Evolutionary conservation across 176 grass and related monocot genomes (phyloP), one percentile per base, ranked within the genome.

Genomic region (Metroxylon sagu): DNA sequence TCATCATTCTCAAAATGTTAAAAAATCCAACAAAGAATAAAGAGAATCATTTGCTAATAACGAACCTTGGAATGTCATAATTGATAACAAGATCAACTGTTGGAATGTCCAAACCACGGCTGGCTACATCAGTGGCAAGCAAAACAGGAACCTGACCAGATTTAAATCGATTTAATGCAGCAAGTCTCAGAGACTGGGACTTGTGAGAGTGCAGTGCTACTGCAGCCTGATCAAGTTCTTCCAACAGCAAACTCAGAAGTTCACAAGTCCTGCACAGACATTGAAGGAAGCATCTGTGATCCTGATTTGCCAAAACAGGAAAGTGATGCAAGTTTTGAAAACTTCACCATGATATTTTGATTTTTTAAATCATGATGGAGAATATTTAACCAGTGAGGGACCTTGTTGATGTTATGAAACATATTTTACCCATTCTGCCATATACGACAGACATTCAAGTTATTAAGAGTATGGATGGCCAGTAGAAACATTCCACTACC

Each of bases 1-100:
- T 72, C 43, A 48, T 49, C 64, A 26, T 55, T 17, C 26, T 27
- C 16, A 6, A 26, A 29, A 10, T 62, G 19, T 16, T 12, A 39
- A 28, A 63, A 50, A 1, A 25, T 64, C 21, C 52, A 54, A 26
- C 15, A 55, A 61, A 35, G 28, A 16, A 26, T 75, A 31, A n/a
- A 69, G 21, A 54, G 4, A 50, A 54, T 18, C 56, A 19, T 51
- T 54, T 68, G 19, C 43, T 43, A 7, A 71, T 66, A 30, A 52
- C 53, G 17, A 64, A 98, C 87, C 81, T 85, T 29, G 93, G 87
- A 66, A 98, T 59, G 68, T 88, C 81, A 73, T 92, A 98, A 62
- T 98, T 98, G 73, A 98, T 92, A 49, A 98, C 93, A 70, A 98
- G 87, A 88, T 98, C 87, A 72, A 98, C 93, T 29, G 78, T 92